Conservation (phyloP, 805 yeast genomes). For the Candida vartiovaarae region DNA sequence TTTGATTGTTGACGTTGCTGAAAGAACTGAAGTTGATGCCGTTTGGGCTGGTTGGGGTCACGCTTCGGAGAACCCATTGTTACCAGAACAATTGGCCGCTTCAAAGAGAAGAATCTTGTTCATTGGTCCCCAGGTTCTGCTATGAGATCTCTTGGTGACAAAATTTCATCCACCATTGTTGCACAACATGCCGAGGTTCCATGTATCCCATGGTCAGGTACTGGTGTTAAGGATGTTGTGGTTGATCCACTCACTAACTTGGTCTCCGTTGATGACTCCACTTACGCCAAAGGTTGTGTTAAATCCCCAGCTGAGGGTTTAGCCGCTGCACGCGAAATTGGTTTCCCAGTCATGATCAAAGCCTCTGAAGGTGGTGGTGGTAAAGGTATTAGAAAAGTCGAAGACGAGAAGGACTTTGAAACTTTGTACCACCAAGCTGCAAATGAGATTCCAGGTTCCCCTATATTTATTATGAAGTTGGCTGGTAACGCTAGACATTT, state of each 20-base stretch:
- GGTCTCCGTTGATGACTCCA: constrained; percentile 81
- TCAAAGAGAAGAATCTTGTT: constrained; percentile 86
- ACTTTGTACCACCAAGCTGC: constrained; percentile 87
- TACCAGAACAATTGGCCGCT: constrained; percentile 92
- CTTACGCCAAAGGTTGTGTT: constrained; percentile 87
- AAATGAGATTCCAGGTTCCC: constrained; percentile 97
- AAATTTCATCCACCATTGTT: constrained; percentile 94
- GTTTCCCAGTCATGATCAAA: constrained; percentile 98
- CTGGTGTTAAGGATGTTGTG: constrained; percentile 82
- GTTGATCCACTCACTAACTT: constrained; percentile 64
- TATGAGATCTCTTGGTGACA: constrained; percentile 99
- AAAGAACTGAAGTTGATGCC: constrained; percentile 93
- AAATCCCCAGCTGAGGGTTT: constrained; percentile 83
- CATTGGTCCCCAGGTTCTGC: constrained; percentile 99
- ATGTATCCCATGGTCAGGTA: constrained; percentile 99
- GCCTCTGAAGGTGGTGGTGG: constrained; percentile 99
- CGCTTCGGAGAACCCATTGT: constrained; percentile 95
- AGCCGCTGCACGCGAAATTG: constrained; percentile 74
- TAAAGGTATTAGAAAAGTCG: constrained; percentile 98
- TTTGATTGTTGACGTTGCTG: constrained; percentile 93
- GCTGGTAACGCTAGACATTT: constrained; percentile 98
- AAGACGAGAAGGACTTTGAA: constrained; percentile 68
- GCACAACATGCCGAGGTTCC: constrained; percentile 99
- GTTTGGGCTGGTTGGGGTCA: constrained; percentile 99
- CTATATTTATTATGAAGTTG: constrained; percentile 93